Conservation (phyloP, 345 rosid species). For the Lepidium africanum region DNA sequence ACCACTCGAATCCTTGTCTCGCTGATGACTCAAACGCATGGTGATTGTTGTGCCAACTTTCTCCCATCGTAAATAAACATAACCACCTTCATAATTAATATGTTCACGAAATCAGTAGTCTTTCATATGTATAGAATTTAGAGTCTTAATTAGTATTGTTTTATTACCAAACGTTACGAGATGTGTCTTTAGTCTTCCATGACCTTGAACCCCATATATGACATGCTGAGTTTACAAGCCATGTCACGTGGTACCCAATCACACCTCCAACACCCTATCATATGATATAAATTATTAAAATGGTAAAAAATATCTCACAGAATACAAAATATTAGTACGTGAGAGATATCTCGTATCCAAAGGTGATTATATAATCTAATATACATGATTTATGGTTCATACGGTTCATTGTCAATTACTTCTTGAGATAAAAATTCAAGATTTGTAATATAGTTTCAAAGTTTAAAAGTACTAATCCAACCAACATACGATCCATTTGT, state of each 20-base stretch:
- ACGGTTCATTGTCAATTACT: too few relatives aligned
- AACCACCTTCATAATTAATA: slow-evolving; percentile 64
- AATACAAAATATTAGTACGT: too few relatives aligned
- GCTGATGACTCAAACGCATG: slow-evolving; percentile 81
- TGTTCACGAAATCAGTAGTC: not conserved
- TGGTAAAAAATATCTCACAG: too few relatives aligned
- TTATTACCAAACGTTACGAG: slow-evolving; percentile 69
- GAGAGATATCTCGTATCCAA: too few relatives aligned
- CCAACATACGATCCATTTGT: too few relatives aligned
- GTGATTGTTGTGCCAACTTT: slow-evolving; percentile 92
- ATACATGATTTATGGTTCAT: too few relatives aligned
- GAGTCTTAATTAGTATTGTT: too few relatives aligned
- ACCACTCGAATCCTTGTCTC: slow-evolving; percentile 80
- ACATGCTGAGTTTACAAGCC: slow-evolving; percentile 82
- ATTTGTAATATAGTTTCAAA: too few relatives aligned
- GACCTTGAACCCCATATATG: slow-evolving; percentile 79
- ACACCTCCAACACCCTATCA: slow-evolving; percentile 56
- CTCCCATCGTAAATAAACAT: slow-evolving; percentile 71
- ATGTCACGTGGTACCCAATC: slow-evolving; percentile 65
- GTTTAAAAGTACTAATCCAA: too few relatives aligned
- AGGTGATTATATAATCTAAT: too few relatives aligned
- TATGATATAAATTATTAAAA: too few relatives aligned
- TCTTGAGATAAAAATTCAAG: too few relatives aligned
- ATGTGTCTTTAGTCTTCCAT: slow-evolving; percentile 77
- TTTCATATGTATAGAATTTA: not conserved